Evolutionary conservation across 768 basidiomycete genomes (phyloP).

Genomic region (Tulasnella sp.): DNA sequence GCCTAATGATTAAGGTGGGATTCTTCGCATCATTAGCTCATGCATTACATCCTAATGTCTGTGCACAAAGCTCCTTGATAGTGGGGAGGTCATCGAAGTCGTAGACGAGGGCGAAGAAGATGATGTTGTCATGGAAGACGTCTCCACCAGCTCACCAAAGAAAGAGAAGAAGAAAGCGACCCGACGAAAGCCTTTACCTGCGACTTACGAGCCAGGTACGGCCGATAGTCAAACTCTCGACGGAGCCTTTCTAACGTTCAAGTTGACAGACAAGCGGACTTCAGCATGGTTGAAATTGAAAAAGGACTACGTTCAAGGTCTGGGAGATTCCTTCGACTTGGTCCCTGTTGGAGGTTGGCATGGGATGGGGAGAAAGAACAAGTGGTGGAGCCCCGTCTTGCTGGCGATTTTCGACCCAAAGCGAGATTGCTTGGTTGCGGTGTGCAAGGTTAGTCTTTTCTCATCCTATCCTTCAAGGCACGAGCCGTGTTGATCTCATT

Average conservation of each 20-base stretch:
- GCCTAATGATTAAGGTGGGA: slow-evolving; percentile 85
- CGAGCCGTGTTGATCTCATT: neutral
- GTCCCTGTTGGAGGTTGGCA: slow-evolving; percentile 69
- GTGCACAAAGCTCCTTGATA: slow-evolving; percentile 59
- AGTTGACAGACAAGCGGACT: slow-evolving; percentile 67
- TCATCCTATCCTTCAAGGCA: neutral
- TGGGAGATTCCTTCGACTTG: slow-evolving; percentile 47
- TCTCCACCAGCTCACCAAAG: slow-evolving; percentile 34
- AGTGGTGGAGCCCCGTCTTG: slow-evolving; percentile 90
- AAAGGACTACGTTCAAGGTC: slow-evolving; percentile 80
- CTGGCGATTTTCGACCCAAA: slow-evolving; percentile 69
- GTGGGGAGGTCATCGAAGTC: slow-evolving; percentile 44
- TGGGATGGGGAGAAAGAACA: slow-evolving; percentile 82
- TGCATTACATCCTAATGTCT: slow-evolving; percentile 29
- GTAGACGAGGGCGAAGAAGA: slow-evolving; percentile 28
- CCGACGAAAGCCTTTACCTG: slow-evolving; percentile 61
- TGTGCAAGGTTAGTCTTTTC: slow-evolving; percentile 64
- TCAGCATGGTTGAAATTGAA: slow-evolving; percentile 89
- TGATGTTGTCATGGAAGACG: neutral
- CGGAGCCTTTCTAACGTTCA: neutral
- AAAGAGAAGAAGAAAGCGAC: slow-evolving; percentile 37
- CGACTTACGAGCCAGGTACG: slow-evolving; percentile 78
- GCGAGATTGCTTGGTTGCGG: slow-evolving; percentile 60
- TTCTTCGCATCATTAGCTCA: slow-evolving; percentile 28
- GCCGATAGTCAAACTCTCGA: neutral